These are phyloP conservation scores for Luvunga scandens DNA, from an alignment of 345 rosid species.

Conservation along the genomic window DNA sequence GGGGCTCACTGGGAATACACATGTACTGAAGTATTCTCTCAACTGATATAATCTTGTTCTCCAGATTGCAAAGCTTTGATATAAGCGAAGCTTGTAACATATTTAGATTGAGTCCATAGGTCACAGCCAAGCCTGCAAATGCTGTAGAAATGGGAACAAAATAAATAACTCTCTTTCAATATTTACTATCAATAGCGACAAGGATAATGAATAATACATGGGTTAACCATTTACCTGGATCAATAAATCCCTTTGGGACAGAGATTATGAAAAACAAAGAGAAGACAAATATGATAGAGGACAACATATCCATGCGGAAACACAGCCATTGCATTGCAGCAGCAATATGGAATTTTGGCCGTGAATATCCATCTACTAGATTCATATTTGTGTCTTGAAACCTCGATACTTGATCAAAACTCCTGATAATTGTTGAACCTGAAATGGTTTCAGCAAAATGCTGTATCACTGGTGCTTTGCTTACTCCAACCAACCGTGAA, in stretches of 20 bases:
- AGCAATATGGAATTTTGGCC: slow-evolving; percentile 46
- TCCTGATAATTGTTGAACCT: slow-evolving; percentile 62
- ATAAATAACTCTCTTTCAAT: neutral
- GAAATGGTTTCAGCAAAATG: slow-evolving; percentile 76
- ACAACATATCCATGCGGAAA: slow-evolving; percentile 64
- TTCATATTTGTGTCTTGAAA: slow-evolving; percentile 54
- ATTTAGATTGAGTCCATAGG: slow-evolving; percentile 53
- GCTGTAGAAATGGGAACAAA: slow-evolving; percentile 22
- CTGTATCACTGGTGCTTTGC: slow-evolving; percentile 71
- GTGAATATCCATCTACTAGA: slow-evolving; percentile 47
- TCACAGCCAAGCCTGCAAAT: slow-evolving; percentile 55
- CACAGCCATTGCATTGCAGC: slow-evolving; percentile 77
- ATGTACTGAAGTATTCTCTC: slow-evolving; percentile 68
- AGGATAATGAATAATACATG: neutral
- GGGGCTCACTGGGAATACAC: slow-evolving; percentile 57
- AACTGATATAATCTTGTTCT: slow-evolving; percentile 56
- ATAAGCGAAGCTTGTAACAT: slow-evolving; percentile 41
- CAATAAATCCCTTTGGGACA: slow-evolving; percentile 46
- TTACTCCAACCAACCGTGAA: slow-evolving; percentile 59
- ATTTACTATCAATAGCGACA: neutral
- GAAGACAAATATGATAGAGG: slow-evolving; percentile 50
- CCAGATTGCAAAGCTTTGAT: slow-evolving; percentile 45
- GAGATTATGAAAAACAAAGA: slow-evolving; percentile 59
- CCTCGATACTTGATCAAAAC: slow-evolving; percentile 68
- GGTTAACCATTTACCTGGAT: slow-evolving; percentile 49